phyloP scores from a whole-genome alignment of 805 yeast species.

The Wickerhamia fluorescens region DNA sequence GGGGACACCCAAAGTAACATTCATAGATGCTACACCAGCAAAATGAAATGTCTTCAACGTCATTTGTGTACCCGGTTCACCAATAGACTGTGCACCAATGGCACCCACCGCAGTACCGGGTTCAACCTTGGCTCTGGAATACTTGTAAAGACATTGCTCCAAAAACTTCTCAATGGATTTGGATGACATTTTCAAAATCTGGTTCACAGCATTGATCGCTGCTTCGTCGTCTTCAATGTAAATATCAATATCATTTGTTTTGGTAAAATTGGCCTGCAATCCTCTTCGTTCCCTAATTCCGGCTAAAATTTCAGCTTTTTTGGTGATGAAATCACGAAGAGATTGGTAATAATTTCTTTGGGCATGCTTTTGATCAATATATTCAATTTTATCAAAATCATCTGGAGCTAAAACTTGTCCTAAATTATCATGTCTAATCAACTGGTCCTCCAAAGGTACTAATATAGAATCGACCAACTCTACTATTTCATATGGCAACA shows the following conservation, averaged over 20 bases:
- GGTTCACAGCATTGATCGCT: slow-evolving; percentile 45
- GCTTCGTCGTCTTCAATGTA: slow-evolving; percentile 22
- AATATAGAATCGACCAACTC: slow-evolving; percentile 50
- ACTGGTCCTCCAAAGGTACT: slow-evolving; percentile 50
- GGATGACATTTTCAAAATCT: slow-evolving; percentile 60
- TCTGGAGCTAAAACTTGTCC: slow-evolving; percentile 47
- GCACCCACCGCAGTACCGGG: slow-evolving; percentile 99
- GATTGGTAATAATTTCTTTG: slow-evolving; percentile 80
- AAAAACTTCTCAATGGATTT: slow-evolving; percentile 58
- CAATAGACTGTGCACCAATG: slow-evolving; percentile 97
- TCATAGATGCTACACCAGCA: slow-evolving; percentile 99
- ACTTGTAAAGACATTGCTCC: slow-evolving; percentile 71
- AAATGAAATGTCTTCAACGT: slow-evolving; percentile 89
- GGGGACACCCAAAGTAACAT: slow-evolving; percentile 97
- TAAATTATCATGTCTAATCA: slow-evolving; percentile 65
- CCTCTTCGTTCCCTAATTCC: slow-evolving; percentile 48
- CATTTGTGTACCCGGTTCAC: slow-evolving; percentile 99
- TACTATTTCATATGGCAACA: slow-evolving; percentile 65
- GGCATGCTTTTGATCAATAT: slow-evolving; percentile 79
- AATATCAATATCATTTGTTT: slow-evolving; percentile 29
- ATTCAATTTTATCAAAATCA: slow-evolving; percentile 47
- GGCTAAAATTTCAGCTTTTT: slow-evolving; percentile 54
- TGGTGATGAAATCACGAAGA: slow-evolving; percentile 52
- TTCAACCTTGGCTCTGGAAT: slow-evolving; percentile 85
- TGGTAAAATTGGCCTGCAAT: slow-evolving; percentile 32